phyloP scores from a whole-genome alignment of 305 asterid species.

The Petunia hybrid region DNA sequence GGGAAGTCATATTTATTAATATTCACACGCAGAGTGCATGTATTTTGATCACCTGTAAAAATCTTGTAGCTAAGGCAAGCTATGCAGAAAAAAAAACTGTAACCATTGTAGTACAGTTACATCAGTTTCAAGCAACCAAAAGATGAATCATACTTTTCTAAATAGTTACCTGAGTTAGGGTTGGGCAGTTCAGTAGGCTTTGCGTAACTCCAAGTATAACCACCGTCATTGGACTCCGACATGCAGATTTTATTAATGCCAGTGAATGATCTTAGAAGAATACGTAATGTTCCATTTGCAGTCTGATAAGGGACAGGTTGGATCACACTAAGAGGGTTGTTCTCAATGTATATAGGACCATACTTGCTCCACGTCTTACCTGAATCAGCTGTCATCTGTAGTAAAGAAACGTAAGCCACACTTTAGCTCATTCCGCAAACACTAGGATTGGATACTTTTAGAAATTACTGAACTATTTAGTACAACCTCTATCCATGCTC shows the following conservation, averaged over 20 bases:
- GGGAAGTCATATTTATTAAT: constrained; percentile 8
- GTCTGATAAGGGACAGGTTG: constrained; percentile 94
- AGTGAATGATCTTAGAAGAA: constrained; percentile 73
- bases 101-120: background rate
- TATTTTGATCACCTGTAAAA: background rate
- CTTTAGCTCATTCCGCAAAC: background rate
- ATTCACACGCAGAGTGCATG: background rate
- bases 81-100: background rate
- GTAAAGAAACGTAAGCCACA: background rate
- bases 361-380: constrained; percentile 85
- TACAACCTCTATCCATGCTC: constrained; percentile 97
- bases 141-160: background rate
- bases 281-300: constrained; percentile 71
- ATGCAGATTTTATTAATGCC: constrained; percentile 73
- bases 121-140: background rate
- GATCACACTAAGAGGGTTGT: constrained; percentile 70
- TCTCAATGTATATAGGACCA: constrained; percentile 79
- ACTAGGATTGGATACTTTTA: background rate
- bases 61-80: background rate
- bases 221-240: constrained; percentile 85
- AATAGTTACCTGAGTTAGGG: constrained; percentile 80
- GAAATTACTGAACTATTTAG: background rate
- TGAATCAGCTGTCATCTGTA: constrained; percentile 77
- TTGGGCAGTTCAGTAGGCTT: constrained; percentile 77
- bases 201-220: constrained; percentile 86